A percentile compares a stretch with the other conserved stretches of the same genome.
These are phyloP conservation scores for Daldinia childiae DNA, from an alignment of 495 filamentous ascomycete species.

Conservation along the genomic window DNA sequence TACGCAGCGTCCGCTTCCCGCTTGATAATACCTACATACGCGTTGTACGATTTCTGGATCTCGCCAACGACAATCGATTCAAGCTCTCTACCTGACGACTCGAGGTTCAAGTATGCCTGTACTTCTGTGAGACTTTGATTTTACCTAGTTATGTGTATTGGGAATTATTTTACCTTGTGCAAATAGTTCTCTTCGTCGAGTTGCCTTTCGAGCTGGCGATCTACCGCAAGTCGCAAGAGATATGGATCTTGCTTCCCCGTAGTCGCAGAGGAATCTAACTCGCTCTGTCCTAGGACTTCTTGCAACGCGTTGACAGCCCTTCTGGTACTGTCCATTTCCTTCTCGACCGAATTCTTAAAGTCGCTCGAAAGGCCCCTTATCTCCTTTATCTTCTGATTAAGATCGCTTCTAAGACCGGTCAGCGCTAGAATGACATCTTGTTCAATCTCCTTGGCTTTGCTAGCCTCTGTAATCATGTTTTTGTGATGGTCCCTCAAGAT, in stretches of 20 bases:
- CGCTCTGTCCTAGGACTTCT: slow-evolving; percentile 78
- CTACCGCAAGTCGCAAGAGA: slow-evolving; percentile 81
- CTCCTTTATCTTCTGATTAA: slow-evolving; percentile 96
- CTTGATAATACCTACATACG: slow-evolving; percentile 87
- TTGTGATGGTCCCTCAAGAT: slow-evolving; percentile 86
- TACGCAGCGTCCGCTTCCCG: slow-evolving; percentile 86
- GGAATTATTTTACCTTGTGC: slow-evolving; percentile 70
- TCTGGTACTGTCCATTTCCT: slow-evolving; percentile 76
- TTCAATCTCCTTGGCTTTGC: slow-evolving; percentile 89
- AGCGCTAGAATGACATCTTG: slow-evolving; percentile 88
- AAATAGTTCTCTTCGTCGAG: slow-evolving; percentile 98
- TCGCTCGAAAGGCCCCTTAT: slow-evolving; percentile 91
- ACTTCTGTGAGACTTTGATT: slow-evolving; percentile 39
- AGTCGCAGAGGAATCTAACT: slow-evolving; percentile 76
- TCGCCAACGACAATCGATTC: slow-evolving; percentile 96
- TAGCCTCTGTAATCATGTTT: slow-evolving; percentile 79
- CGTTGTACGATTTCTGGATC: slow-evolving; percentile 96
- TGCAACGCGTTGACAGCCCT: slow-evolving; percentile 79
- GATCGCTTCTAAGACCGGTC: slow-evolving; percentile 83
- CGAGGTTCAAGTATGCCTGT: slow-evolving; percentile 93
- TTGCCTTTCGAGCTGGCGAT: slow-evolving; percentile 88
- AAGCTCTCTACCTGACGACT: slow-evolving; percentile 91
- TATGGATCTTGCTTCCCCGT: slow-evolving; percentile 92
- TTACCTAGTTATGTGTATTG: too few relatives aligned
- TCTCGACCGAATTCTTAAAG: slow-evolving; percentile 91